Conservation (phyloP, 306 rosid genomes). For the Fragaria ananassa region DNA sequence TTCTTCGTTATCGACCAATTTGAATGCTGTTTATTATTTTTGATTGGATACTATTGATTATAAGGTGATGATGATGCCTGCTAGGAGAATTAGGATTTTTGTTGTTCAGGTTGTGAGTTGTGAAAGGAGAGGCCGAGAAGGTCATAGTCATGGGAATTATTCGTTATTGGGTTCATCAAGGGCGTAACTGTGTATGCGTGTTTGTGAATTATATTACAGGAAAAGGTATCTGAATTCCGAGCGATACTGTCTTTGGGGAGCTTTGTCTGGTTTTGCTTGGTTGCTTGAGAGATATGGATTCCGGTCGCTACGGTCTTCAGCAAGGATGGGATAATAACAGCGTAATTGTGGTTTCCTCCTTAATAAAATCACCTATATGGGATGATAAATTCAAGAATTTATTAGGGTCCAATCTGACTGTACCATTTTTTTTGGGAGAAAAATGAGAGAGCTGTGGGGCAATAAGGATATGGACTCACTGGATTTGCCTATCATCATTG, state of each 20-base stretch:
- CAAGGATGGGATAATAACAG: constrained; percentile 99
- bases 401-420: constrained; percentile 76
- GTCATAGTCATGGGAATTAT: constrained; percentile 58
- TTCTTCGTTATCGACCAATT: neutral
- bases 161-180: constrained; percentile 64
- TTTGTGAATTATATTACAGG: constrained; percentile 85
- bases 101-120: constrained; percentile 42
- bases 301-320: constrained; percentile 91
- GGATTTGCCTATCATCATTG: constrained; percentile 96
- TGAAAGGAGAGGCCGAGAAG: constrained; percentile 44
- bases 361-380: constrained; percentile 89
- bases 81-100: constrained; percentile 34
- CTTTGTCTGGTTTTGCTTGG: constrained; percentile 41
- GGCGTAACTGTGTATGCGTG: constrained; percentile 75
- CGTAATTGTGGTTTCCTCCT: constrained; percentile 99
- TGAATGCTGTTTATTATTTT: neutral
- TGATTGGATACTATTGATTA: constrained; percentile 1
- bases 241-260: constrained; percentile 33
- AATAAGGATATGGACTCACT: constrained; percentile 98
- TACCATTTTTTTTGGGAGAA: constrained; percentile 63
- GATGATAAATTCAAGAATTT: constrained; percentile 80
- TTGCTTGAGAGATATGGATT: constrained; percentile 82
- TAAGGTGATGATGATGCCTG: neutral
- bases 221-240: constrained; percentile 60
- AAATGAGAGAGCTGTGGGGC: constrained; percentile 78